These are phyloP conservation scores for Candida railenensis DNA, from an alignment of 805 yeast genomes.

Conservation along the genomic window DNA sequence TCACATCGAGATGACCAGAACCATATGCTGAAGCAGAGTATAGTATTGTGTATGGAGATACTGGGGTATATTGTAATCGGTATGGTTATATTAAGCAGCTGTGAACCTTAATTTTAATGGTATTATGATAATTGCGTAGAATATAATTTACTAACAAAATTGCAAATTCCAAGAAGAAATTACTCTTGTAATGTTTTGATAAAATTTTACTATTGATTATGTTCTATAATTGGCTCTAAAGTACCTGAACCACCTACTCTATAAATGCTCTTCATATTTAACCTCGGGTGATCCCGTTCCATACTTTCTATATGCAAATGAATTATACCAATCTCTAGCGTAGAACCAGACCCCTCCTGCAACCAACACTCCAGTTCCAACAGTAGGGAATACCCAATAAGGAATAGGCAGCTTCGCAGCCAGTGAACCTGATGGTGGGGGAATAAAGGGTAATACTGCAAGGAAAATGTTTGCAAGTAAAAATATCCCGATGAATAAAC, in stretches of 20 bases:
- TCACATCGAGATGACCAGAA: background rate
- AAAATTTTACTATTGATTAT: too few relatives aligned
- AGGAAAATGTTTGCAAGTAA: conserved; percentile 47
- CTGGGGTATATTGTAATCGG: too few relatives aligned
- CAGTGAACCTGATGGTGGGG: conserved; percentile 41
- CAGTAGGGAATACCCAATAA: conserved; percentile 57
- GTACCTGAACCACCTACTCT: too few relatives aligned
- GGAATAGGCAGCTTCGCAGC: conserved; percentile 38
- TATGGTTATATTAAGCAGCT: too few relatives aligned
- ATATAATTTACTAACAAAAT: too few relatives aligned
- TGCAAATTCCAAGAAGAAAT: too few relatives aligned
- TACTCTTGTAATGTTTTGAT: too few relatives aligned
- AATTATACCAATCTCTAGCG: conserved; percentile 7
- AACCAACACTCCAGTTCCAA: conserved; percentile 46
- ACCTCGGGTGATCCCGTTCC: conserved; percentile 8
- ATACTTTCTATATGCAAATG: conserved; percentile 4
- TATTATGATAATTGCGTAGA: too few relatives aligned
- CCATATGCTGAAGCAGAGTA: too few relatives aligned
- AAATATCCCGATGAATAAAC: conserved; percentile 34
- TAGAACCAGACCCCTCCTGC: conserved; percentile 37
- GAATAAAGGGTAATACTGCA: conserved; percentile 56
- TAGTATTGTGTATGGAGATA: too few relatives aligned
- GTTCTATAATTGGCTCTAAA: too few relatives aligned
- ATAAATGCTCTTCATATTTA: conserved; percentile 14
- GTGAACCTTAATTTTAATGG: too few relatives aligned